Conservation (phyloP, 208 protist species). For the Trypanosomatidae sp. region DNA sequence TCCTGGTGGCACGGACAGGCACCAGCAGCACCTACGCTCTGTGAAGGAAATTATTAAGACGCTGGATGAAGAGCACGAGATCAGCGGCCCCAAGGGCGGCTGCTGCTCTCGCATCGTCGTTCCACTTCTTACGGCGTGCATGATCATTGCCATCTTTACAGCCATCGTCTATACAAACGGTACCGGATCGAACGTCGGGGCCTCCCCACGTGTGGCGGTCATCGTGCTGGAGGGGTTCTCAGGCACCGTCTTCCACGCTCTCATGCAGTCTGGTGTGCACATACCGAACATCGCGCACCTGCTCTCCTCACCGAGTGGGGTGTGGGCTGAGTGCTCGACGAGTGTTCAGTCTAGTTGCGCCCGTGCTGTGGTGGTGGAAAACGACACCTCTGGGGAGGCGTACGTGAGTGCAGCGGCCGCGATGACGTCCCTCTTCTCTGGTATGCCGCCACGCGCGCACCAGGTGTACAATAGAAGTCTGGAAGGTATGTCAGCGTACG, state of each 20-base stretch:
- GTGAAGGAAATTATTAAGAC: constrained; percentile 61
- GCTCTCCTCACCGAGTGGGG: constrained; percentile 31
- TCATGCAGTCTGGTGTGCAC: constrained; percentile 45
- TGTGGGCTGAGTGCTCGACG: constrained; percentile 44
- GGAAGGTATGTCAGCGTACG: constrained; percentile 34
- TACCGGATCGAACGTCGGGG: constrained; percentile 23
- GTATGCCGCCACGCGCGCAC: constrained; percentile 49
- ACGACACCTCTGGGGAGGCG: constrained; percentile 26
- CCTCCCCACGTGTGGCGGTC: constrained; percentile 54
- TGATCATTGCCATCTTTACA: constrained; percentile 36
- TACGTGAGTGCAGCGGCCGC: constrained; percentile 45
- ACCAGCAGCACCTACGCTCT: constrained; percentile 28
- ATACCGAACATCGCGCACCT: constrained; percentile 63
- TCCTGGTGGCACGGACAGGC: constrained; percentile 1
- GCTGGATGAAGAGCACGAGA: constrained; percentile 52
- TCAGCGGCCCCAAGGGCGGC: constrained; percentile 42
- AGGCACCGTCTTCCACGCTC: constrained; percentile 47
- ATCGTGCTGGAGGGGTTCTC: constrained; percentile 74
- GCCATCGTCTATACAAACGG: constrained; percentile 50
- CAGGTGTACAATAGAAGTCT: constrained; percentile 46
- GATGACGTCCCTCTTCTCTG: constrained; percentile 61
- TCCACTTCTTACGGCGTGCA: constrained; percentile 37
- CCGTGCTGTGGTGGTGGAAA: constrained; percentile 50
- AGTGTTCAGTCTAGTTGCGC: constrained; percentile 48
- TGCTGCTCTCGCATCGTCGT: constrained; percentile 76